phyloP scores from a whole-genome alignment of 768 basidiomycete species.

The Exsudoporus frostii region DNA sequence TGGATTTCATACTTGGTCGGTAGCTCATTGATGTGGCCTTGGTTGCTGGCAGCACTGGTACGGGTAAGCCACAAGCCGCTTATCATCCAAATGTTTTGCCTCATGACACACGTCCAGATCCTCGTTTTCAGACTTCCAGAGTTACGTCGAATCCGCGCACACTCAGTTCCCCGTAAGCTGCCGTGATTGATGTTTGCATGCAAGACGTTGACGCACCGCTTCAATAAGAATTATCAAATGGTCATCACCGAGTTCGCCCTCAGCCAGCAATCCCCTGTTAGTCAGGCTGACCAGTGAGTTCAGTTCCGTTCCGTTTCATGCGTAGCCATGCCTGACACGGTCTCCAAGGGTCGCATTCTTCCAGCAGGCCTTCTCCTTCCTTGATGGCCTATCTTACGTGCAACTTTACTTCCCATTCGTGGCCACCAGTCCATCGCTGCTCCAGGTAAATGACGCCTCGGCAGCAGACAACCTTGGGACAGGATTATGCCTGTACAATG shows the following conservation, averaged over 20 bases:
- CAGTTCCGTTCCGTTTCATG: not conserved
- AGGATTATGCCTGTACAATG: conserved; percentile 31
- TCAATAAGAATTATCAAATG: conserved; percentile 14
- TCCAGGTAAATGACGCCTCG: conserved; percentile 15
- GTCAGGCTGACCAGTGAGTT: conserved; percentile 30
- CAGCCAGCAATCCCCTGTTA: conserved; percentile 27
- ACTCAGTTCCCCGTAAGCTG: conserved; percentile 25
- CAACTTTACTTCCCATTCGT: conserved; percentile 37
- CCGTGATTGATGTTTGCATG: not conserved
- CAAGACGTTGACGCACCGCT: conserved; percentile 1
- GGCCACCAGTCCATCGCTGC: conserved; percentile 28
- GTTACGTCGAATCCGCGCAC: conserved; percentile 25
- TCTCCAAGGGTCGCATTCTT: conserved; percentile 30
- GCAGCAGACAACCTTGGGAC: conserved; percentile 24
- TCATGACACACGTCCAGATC: conserved; percentile 14
- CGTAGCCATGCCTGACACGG: not conserved
- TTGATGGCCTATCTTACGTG: conserved; percentile 29
- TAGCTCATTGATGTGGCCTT: not conserved
- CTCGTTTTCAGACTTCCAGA: conserved; percentile 26
- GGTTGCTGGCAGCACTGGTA: conserved; percentile 25
- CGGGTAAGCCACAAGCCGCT: conserved; percentile 14
- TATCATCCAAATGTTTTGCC: not conserved
- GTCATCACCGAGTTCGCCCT: conserved; percentile 35
- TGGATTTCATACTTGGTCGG: not conserved
- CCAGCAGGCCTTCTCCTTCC: conserved; percentile 33